A percentile compares a stretch with the other conserved stretches of the same genome.
These are phyloP conservation scores for Furcasterigmium sp. DNA, from an alignment of 2,329 filamentous ascomycete genomes.

Conservation along the genomic window DNA sequence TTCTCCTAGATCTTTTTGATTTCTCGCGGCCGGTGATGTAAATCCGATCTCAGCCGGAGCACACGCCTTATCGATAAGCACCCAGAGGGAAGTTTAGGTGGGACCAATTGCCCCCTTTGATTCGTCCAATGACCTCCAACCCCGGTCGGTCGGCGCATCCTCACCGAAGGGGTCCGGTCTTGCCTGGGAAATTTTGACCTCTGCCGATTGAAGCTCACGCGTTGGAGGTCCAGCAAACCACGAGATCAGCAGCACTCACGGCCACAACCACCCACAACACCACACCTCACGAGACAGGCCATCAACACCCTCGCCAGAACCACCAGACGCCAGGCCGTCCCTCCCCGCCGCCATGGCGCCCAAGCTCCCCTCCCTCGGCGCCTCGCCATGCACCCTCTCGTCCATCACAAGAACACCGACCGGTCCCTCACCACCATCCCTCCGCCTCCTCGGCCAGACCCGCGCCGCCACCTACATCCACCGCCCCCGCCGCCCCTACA, in stretches of 20 bases:
- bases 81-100: background rate
- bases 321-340: background rate
- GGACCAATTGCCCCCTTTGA: background rate
- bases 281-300: background rate
- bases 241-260: background rate
- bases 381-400: slow-evolving; percentile 18
- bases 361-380: background rate
- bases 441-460: slow-evolving; percentile 44
- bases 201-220: background rate
- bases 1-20: background rate
- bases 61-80: slow-evolving; percentile 10
- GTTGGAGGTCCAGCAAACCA: background rate
- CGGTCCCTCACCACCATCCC: slow-evolving; percentile 19
- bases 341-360: slow-evolving; percentile 1
- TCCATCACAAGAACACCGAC: slow-evolving; percentile 7
- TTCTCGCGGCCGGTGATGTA: slow-evolving; percentile 8
- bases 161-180: slow-evolving; percentile 13
- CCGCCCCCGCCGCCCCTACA: slow-evolving; percentile 88
- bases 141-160: background rate
- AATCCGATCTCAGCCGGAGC: background rate
- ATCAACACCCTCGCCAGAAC: slow-evolving; percentile 6
- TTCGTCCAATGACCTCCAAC: background rate
- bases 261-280: background rate
- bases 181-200: slow-evolving; percentile 9
- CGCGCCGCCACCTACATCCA: slow-evolving; percentile 80